Base-by-base conservation (phyloP, 352 stramenopile species). In the Phytophthora podocarpi region DNA sequence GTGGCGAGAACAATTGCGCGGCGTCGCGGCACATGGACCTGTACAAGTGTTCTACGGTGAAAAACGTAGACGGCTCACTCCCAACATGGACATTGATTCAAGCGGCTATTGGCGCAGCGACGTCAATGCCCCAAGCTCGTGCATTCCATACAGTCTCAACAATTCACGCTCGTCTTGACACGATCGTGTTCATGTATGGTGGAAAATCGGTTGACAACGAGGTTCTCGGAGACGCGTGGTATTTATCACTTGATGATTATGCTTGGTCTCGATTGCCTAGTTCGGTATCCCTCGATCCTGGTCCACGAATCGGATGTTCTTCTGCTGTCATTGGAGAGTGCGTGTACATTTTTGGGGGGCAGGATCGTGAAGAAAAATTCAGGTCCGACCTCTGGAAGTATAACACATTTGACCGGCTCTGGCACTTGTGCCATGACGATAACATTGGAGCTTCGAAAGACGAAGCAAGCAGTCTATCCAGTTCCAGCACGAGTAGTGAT, bases 391-490 rank as follows among this genome's bases (percentile, higher is more conserved):
- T 96, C 13, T 96, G 87, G 87, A 65, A 83, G 12, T 95, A 93
- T 55, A 95, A 95, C 55, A 91, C 85, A 2, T 96, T 96, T 59
- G 87, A 96, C 50, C 84, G 86, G 15, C 66, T 92, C 24, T 96
- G 87, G 87, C 78, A 94, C 51, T 73, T 96, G 34, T 94, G 82
- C 24, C 72, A 95, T 48, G 85, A 95, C 30, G 87, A 96, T 57
- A 88, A 82, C 53, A 88, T 94, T 31, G 72, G 58, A 8, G 72
- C 35, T 21, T 67, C 56, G 4, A 64, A 62, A 32, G 64, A 85
- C 10, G 5, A 4, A 24, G 42, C 23, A 5, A 20, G 8, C 9
- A 53, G 6, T 41, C 34, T 28, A 27, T 30, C 30, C 26, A 20
- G 18, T 23, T 50, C 31, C 28, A 56, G 36, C 27, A 15, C 64